Percentiles rank a stretch among this genome's conserved stretches.
These are phyloP conservation scores for Beauveria sp. DNA, from an alignment of 2,329 filamentous ascomycete species.

Conservation along the genomic window DNA sequence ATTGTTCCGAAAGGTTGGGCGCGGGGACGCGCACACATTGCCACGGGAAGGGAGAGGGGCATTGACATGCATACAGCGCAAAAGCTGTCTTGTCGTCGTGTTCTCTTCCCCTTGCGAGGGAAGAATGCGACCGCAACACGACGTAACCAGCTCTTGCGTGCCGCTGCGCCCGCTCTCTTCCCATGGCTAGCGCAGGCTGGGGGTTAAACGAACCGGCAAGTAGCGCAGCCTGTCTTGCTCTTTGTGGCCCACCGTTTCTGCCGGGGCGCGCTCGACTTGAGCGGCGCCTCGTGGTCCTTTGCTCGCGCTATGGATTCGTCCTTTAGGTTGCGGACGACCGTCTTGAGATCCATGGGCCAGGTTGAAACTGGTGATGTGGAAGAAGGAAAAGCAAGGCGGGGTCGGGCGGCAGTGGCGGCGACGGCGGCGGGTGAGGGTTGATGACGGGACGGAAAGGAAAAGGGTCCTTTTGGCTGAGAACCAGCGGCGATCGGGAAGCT, in stretches of 20 bases:
- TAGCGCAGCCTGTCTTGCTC: slow-evolving; percentile 11
- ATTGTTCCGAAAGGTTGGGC: not conserved
- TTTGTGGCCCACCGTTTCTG: slow-evolving; percentile 12
- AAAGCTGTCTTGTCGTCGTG: not conserved
- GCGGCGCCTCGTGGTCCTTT: not conserved
- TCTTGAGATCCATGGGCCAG: slow-evolving; percentile 10
- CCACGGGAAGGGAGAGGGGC: not conserved
- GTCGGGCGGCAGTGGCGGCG: not conserved
- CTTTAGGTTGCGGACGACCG: slow-evolving; percentile 1
- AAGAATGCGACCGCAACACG: not conserved
- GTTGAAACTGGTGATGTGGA: not conserved
- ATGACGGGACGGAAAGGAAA: not conserved
- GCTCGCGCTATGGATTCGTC: slow-evolving; percentile 2
- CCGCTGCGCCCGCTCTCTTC: not conserved
- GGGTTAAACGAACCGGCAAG: slow-evolving; percentile 11
- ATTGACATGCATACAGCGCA: not conserved
- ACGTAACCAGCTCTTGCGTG: not conserved
- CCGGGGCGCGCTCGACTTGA: slow-evolving; percentile 4
- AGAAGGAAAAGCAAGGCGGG: not conserved
- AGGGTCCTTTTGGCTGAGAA: not conserved
- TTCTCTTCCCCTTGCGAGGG: too few relatives aligned
- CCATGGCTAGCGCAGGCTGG: not conserved
- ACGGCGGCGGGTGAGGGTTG: not conserved
- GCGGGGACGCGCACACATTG: not conserved
- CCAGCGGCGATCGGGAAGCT: not conserved